Evolutionary conservation across 1,284 basidiomycete genomes (phyloP).

Genomic region (Moniliophthora roreri): DNA sequence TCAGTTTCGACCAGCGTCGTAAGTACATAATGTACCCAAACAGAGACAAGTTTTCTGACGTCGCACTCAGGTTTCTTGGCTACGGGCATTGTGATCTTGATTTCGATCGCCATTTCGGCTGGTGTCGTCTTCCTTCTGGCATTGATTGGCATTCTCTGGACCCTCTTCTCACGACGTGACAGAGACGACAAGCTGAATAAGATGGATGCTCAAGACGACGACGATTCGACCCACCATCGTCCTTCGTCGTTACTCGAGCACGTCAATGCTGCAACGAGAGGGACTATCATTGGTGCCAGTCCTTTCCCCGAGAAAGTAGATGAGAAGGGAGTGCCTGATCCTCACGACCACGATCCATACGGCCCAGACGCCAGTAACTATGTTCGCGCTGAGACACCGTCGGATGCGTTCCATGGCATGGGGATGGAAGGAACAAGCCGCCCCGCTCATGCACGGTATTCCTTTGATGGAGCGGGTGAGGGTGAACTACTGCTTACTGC

Average conservation of each 20-base stretch:
- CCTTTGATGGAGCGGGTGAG: conserved; percentile 75
- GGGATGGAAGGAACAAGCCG: conserved; percentile 66
- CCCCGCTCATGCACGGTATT: conserved; percentile 76
- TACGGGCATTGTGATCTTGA: conserved; percentile 91
- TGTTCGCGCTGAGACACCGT: conserved; percentile 74
- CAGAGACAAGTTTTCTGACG: too few species aligned
- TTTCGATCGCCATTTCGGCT: conserved; percentile 95
- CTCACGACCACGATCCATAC: conserved; percentile 54
- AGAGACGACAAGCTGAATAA: conserved; percentile 68
- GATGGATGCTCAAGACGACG: conserved; percentile 66
- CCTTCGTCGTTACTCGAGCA: conserved; percentile 82
- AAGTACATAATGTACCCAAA: conserved; percentile 43
- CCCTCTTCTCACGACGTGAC: conserved; percentile 79
- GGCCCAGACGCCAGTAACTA: conserved; percentile 75
- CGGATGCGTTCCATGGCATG: conserved; percentile 66
- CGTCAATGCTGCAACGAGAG: conserved; percentile 84
- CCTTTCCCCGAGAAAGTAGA: conserved; percentile 46
- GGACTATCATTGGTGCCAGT: conserved; percentile 68
- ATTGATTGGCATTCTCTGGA: conserved; percentile 87
- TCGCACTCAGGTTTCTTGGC: conserved; percentile 74
- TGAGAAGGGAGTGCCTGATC: conserved; percentile 39
- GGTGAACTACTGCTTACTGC: conserved; percentile 71
- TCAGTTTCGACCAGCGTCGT: conserved; percentile 76
- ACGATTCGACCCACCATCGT: conserved; percentile 69
- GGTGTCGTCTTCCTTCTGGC: conserved; percentile 93